Evolutionary conservation across 306 rosid species (phyloP).

Genomic region (Castanospermum australe): DNA sequence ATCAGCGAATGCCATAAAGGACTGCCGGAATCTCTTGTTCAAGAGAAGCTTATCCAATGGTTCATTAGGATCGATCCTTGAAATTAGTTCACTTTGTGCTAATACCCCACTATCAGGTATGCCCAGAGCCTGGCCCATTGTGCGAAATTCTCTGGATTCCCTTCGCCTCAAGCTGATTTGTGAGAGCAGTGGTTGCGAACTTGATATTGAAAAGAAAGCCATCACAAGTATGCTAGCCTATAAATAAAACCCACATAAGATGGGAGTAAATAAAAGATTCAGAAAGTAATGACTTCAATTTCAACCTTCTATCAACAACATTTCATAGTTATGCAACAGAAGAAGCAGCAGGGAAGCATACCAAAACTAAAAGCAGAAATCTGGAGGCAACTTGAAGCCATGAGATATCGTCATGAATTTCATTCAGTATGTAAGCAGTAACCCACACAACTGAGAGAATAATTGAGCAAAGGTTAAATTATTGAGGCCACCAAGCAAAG

Average conservation of each 20-base stretch:
- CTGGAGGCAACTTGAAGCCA: conserved; percentile 89
- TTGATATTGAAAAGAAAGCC: conserved; percentile 86
- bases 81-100: conserved; percentile 50
- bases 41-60: conserved; percentile 87
- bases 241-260: conserved; percentile 35
- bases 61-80: conserved; percentile 65
- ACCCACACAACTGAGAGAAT: conserved; percentile 75
- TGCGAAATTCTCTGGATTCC: conserved; percentile 60
- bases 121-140: conserved; percentile 98
- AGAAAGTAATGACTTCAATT: conserved; percentile 12
- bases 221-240: conserved; percentile 87
- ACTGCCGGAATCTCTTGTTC: conserved; percentile 79
- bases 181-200: conserved; percentile 93
- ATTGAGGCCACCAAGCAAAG: conserved; percentile 4
- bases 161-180: conserved; percentile 90
- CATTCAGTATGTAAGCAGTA: conserved; percentile 74
- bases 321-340: conserved; percentile 13
- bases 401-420: conserved; percentile 77
- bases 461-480: conserved; percentile 27
- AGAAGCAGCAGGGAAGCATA: conserved; percentile 35
- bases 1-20: conserved; percentile 94
- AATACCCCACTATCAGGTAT: conserved; percentile 86
- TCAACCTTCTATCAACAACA: conserved; percentile 19
- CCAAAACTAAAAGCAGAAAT: conserved; percentile 75
- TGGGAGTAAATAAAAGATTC: conserved; percentile 26